Base-by-base conservation (phyloP, 1,284 basidiomycete species). In the Leccinum pachyderme region DNA sequence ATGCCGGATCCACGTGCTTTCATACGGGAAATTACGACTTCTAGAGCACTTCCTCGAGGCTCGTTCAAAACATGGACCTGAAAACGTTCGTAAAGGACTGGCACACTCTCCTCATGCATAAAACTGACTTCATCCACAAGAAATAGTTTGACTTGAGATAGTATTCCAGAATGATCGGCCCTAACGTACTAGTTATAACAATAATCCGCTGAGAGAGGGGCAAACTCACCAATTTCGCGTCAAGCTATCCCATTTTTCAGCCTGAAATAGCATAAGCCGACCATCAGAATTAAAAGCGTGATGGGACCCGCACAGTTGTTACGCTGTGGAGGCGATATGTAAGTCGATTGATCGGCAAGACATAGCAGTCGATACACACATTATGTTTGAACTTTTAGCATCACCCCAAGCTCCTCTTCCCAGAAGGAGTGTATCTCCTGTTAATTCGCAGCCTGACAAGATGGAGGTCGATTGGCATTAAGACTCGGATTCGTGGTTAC, bases 21-120 rank as follows among this genome's bases (percentile, higher is more conserved):
- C 91, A 97, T 96, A n/a, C 96, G 84, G 2, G 93, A 90, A 29
- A 97, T 81, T 7, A 98, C 83, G 5, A 97, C 95, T 73, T 99
- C 96, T 4, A 99, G 79, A 4, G 92, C 93, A 55, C 93, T 91
- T 22, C 95, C 95, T 39, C 94, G 82, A 18, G 80, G 77, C 71
- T 98, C 96, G 52, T 93, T 90, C 9, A 99, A 80, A 47, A 95
- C 88, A 69, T 99, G 96, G 3, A 97, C 91, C 92, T 95, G 59
- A 4, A 32, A 24, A 48, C 37, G 7, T 52, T 18, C 18, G 43
- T 53, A 35, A 56, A 51, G 5, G 31, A 22, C 43, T 18, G 8
- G 33, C 6, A 41, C 9, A 12, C 6, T n/a, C 7, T 52, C 12
- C 27, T 39, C n/a, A 11, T 5, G 18, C 8, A 44, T 48, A 46